Evolutionary conservation across 768 basidiomycete genomes (phyloP), one percentile per base, ranked within the genome.

Genomic region (Phylloporus sp.): DNA sequence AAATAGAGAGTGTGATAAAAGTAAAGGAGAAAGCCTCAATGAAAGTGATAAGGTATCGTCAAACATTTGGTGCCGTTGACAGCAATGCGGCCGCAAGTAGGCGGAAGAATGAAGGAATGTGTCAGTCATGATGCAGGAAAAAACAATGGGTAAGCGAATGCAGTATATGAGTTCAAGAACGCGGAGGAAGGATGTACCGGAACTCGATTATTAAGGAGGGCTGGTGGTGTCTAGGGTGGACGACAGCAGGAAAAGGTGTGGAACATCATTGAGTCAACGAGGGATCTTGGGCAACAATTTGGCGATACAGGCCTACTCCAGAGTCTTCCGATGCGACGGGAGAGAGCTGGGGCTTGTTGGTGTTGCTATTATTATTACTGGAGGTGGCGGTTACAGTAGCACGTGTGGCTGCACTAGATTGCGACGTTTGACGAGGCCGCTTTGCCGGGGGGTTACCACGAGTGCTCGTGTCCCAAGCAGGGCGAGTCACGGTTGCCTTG

Each of bases 261-360:
- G 40, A 49, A 56, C 32, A 53, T 66, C 52, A 65, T 51, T 70
- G 69, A 59, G 78, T 79, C 66, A 91, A 72, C 55, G 84, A 81
- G 36, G 83, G 84, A 63, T 91, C 86, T 56, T 88, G 80, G 46
- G 82, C 84, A 62, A 91, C 76, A 68, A 91, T 81, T 69, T 88
- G 86, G 55, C 87, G 84, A 73, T 91, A 89, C 65, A 92, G 69
- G 58, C 85, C 88, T 56, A 92, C 87, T 57, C 86, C 88, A 46
- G 90, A 92, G 67, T 91, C 90, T 54, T 69, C 68, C 45, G 68
- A 80, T 16, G 85, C 88, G 42, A 85, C 86, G 52, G 90, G 88
- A 6, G 88, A 90, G 16, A 71, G 65, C 78, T 77, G 58, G 61
- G 66, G 51, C 58, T 72, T 69, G 63, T 72, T 65, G 26, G 1